These are phyloP conservation scores for Aspergillus candidus DNA, from an alignment of 2,329 filamentous ascomycete species.

Conservation along the genomic window DNA sequence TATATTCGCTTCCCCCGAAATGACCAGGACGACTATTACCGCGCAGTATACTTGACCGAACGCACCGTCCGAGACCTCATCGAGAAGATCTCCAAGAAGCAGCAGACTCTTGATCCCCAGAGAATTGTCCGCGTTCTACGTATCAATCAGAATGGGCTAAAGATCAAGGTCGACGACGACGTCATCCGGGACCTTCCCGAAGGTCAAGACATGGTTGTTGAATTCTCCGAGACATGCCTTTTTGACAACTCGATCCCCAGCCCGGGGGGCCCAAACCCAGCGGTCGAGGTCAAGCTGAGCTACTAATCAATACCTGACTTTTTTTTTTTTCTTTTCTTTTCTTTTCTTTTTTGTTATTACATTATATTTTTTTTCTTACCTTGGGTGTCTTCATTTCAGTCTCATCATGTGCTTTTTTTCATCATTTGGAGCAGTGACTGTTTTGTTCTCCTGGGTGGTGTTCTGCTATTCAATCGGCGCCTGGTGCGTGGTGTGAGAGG, in stretches of 20 bases:
- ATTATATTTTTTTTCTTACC: neutral
- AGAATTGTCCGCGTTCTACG: conserved; percentile 66
- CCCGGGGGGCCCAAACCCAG: conserved; percentile 13
- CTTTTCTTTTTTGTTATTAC: conserved; percentile 10
- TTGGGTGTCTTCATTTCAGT: neutral
- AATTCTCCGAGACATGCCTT: conserved; percentile 57
- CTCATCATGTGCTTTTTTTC: neutral
- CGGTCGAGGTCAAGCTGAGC: conserved; percentile 50
- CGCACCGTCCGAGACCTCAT: conserved; percentile 71
- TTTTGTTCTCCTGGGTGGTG: neutral
- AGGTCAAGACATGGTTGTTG: conserved; percentile 79
- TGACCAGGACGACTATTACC: conserved; percentile 60
- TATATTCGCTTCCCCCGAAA: conserved; percentile 62
- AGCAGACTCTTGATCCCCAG: conserved; percentile 62
- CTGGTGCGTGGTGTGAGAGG: conserved; percentile 20
- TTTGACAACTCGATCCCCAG: conserved; percentile 27
- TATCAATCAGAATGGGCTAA: conserved; percentile 66
- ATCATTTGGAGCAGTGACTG: neutral
- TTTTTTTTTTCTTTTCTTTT: conserved; percentile 5
- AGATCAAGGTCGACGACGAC: conserved; percentile 86
- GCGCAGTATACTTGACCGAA: conserved; percentile 77
- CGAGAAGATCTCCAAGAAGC: conserved; percentile 68
- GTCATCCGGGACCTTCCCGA: conserved; percentile 77
- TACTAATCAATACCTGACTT: conserved; percentile 29
- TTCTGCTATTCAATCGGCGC: conserved; percentile 7